phyloP scores from a whole-genome alignment of 1,139 yeast species.

The Taphrina sp. region DNA sequence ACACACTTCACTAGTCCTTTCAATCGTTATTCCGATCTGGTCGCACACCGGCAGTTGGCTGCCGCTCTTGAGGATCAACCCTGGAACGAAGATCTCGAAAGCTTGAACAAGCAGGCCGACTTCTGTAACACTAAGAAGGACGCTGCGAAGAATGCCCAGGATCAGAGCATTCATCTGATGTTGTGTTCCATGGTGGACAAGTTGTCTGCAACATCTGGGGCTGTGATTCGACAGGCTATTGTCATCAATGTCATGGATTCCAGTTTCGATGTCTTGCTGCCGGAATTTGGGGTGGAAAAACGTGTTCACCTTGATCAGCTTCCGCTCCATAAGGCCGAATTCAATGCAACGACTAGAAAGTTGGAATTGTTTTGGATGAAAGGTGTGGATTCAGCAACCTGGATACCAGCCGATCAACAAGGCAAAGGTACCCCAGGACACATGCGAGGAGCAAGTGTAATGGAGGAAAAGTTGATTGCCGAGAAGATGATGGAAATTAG shows the following conservation, averaged over 20 bases:
- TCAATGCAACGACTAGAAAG: slow-evolving; percentile 60
- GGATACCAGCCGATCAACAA: slow-evolving; percentile 78
- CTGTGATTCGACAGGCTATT: slow-evolving; percentile 77
- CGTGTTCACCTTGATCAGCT: slow-evolving; percentile 97
- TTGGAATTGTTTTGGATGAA: slow-evolving; percentile 90
- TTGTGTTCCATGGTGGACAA: slow-evolving; percentile 81
- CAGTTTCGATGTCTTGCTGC: slow-evolving; percentile 89
- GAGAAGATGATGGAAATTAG: slow-evolving; percentile 35
- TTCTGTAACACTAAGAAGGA: slow-evolving; percentile 94
- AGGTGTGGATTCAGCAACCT: slow-evolving; percentile 87
- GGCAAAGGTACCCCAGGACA: slow-evolving; percentile 76
- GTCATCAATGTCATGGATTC: slow-evolving; percentile 93
- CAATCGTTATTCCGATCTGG: slow-evolving; percentile 85
- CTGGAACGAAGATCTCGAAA: slow-evolving; percentile 57
- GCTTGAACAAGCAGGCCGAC: slow-evolving; percentile 78
- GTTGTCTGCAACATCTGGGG: slow-evolving; percentile 65
- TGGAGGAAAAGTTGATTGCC: slow-evolving; percentile 39
- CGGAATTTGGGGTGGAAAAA: slow-evolving; percentile 94
- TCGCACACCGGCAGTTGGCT: slow-evolving; percentile 89
- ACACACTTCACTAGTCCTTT: slow-evolving; percentile 94
- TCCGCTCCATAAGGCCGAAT: slow-evolving; percentile 89
- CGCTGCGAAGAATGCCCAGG: slow-evolving; percentile 90
- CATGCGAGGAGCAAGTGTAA: slow-evolving; percentile 67
- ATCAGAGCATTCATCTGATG: slow-evolving; percentile 84
- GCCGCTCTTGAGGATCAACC: slow-evolving; percentile 52